Percentiles rank a stretch among this genome's conserved stretches.
Conservation (phyloP, 805 yeast species). For the Saccharomycopsis guyanensis region DNA sequence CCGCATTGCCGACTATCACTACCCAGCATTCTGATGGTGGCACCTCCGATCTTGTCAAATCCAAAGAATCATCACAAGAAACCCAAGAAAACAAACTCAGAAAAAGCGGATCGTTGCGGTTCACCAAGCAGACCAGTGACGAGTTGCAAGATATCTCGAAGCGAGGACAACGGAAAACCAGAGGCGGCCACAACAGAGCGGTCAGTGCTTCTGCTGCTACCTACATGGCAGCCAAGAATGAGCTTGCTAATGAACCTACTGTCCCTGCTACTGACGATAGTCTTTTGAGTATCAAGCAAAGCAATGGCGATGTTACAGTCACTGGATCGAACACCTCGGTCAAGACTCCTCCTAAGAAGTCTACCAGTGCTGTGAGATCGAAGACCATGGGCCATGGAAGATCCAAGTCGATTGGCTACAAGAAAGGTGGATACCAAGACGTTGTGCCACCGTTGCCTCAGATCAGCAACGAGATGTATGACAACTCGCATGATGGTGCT, state of each 20-base stretch:
- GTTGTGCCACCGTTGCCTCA: slow-evolving; percentile 28
- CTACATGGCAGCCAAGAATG: slow-evolving; percentile 22
- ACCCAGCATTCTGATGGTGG: slow-evolving; percentile 7
- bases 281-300: slow-evolving; percentile 6
- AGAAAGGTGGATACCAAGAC: slow-evolving; percentile 13
- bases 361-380: slow-evolving; percentile 74
- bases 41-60: slow-evolving; percentile 4
- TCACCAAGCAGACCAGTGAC: slow-evolving; percentile 1
- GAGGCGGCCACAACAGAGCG: slow-evolving; percentile 19
- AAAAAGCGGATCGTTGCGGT: slow-evolving; percentile 17
- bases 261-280: slow-evolving; percentile 8
- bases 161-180: slow-evolving; percentile 13
- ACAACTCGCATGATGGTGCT: slow-evolving; percentile 43
- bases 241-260: slow-evolving; percentile 14
- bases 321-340: slow-evolving; percentile 5
- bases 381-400: slow-evolving; percentile 79
- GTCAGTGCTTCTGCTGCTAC: slow-evolving; percentile 22
- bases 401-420: slow-evolving; percentile 42
- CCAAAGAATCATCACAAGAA: background rate
- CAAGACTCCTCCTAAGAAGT: background rate
- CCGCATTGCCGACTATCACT: slow-evolving; percentile 19
- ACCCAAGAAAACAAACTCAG: background rate
- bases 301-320: background rate
- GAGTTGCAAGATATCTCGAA: slow-evolving; percentile 5
- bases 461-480: slow-evolving; percentile 38